A percentile compares a stretch with the other conserved stretches of the same genome.
Conservation (phyloP, 1,284 basidiomycete genomes). For the Tetrapyrgos nigripes region DNA sequence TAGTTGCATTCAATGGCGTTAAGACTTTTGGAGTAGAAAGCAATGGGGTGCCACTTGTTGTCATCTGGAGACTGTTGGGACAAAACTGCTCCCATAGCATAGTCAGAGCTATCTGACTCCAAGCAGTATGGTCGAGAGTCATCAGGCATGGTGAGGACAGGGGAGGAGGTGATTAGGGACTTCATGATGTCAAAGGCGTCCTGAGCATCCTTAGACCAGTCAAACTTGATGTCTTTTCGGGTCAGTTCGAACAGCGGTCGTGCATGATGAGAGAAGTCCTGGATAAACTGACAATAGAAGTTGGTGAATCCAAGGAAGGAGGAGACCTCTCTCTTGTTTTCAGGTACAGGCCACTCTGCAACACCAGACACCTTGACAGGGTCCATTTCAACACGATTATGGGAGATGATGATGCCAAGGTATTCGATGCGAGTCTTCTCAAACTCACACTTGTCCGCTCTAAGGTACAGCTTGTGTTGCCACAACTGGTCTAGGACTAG, state of each 20-base stretch:
- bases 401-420: constrained; percentile 42
- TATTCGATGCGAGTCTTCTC: constrained; percentile 35
- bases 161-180: background rate
- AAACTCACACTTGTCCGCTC: constrained; percentile 48
- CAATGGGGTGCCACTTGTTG: background rate
- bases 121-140: constrained; percentile 5
- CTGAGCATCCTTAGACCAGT: constrained; percentile 8
- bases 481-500: constrained; percentile 38
- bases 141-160: constrained; percentile 1
- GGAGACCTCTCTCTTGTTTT: constrained; percentile 46
- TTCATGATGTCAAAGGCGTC: constrained; percentile 12
- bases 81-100: constrained; percentile 33
- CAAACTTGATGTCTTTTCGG: constrained; percentile 21
- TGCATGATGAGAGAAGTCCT: constrained; percentile 39
- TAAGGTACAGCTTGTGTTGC: constrained; percentile 34
- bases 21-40: background rate
- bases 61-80: background rate
- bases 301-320: constrained; percentile 48
- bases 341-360: constrained; percentile 40
- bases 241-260: constrained; percentile 35
- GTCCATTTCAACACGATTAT: constrained; percentile 40
- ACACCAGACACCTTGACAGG: constrained; percentile 42
- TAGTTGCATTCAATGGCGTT: background rate
- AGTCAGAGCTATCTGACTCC: constrained; percentile 18
- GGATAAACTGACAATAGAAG: too few relatives aligned